phyloP scores from a whole-genome alignment of 2,329 filamentous ascomycete species.

The Ophiostoma sp. region DNA sequence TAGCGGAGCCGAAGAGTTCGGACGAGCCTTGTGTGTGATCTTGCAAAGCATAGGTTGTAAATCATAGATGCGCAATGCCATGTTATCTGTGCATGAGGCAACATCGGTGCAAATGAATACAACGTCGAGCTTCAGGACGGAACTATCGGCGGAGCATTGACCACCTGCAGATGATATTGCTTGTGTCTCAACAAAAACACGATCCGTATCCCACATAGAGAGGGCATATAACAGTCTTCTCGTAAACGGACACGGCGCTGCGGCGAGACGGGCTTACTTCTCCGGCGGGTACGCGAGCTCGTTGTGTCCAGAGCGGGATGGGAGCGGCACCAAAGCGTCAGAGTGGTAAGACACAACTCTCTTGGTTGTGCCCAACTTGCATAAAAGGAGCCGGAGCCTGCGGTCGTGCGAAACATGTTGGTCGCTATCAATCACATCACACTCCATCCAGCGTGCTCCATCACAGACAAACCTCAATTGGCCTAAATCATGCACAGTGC shows the following conservation, averaged over 20 bases:
- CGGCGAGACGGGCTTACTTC: neutral
- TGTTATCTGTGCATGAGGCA: neutral
- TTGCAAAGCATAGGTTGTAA: neutral
- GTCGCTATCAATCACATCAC: neutral
- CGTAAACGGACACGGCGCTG: neutral
- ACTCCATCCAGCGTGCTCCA: neutral
- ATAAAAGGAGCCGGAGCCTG: neutral
- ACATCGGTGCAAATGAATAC: neutral
- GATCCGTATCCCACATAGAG: too few species aligned
- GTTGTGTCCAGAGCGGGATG: neutral
- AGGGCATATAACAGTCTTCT: too few species aligned
- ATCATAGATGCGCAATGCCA: neutral
- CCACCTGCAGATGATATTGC: neutral
- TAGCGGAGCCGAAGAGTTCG: neutral
- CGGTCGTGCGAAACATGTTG: neutral
- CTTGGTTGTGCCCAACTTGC: neutral
- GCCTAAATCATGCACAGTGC: neutral
- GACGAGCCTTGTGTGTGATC: conserved; percentile 1
- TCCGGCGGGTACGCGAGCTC: neutral
- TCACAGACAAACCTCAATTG: neutral
- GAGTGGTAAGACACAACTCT: neutral
- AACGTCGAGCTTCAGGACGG: conserved; percentile 4
- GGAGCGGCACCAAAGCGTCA: neutral
- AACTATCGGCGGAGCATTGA: neutral
- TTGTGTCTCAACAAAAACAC: too few species aligned